phyloP scores from a whole-genome alignment of 306 rosid species.

The Vachellia pachyceras region DNA sequence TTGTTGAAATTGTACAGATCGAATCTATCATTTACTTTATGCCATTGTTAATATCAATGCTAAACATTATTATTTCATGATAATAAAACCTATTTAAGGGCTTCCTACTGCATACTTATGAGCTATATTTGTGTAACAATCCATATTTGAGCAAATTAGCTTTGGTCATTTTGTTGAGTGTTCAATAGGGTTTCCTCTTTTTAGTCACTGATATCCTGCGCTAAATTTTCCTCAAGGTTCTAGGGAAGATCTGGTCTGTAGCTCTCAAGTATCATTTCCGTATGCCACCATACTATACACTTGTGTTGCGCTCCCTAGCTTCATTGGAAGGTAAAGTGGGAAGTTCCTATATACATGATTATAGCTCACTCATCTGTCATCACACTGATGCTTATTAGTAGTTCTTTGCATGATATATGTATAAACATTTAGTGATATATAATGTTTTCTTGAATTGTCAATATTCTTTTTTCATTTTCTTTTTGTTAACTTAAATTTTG shows the following conservation, averaged over 20 bases:
- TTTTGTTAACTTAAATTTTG: conserved; percentile 25
- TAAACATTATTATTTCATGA: background rate
- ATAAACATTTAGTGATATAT: conserved; percentile 27
- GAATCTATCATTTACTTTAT: background rate
- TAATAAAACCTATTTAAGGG: background rate
- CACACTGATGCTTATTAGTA: conserved; percentile 4
- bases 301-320: conserved; percentile 87
- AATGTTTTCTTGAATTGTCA: conserved; percentile 31
- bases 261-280: conserved; percentile 92
- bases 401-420: conserved; percentile 14
- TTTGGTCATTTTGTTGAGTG: background rate
- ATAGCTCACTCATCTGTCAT: conserved; percentile 24
- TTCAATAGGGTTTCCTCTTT: conserved; percentile 24
- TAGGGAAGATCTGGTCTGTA: conserved; percentile 87
- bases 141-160: conserved; percentile 8
- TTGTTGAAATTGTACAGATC: conserved; percentile 11
- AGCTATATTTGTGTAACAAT: conserved; percentile 5
- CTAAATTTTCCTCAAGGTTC: conserved; percentile 66
- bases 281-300: conserved; percentile 96
- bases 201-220: conserved; percentile 17
- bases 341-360: conserved; percentile 12
- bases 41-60: conserved; percentile 18
- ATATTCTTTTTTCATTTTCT: conserved; percentile 23
- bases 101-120: conserved; percentile 14
- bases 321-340: conserved; percentile 83